Evolutionary conservation across 78 protist genomes (phyloP).

Genomic region (Cyanophora paradoxa): DNA sequence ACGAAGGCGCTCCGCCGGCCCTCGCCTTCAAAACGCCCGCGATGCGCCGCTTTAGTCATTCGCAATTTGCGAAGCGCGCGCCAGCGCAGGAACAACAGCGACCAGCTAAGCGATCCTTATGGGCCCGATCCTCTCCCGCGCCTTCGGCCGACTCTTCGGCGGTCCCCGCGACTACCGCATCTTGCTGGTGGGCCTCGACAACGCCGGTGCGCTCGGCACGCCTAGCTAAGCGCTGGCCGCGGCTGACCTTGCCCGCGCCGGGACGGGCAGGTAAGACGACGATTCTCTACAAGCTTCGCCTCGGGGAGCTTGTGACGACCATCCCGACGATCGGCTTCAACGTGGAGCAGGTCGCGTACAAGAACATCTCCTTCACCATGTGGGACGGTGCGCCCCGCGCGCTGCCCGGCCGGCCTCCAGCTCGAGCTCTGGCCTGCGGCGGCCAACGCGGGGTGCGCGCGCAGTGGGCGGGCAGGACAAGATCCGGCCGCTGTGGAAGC

Average conservation of each 20-base stretch:
- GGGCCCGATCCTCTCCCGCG: too few relatives aligned
- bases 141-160: too few relatives aligned
- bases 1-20: too few relatives aligned
- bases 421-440: background rate
- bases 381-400: background rate
- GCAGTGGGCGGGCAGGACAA: conserved; percentile 90
- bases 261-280: conserved; percentile 33
- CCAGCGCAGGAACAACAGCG: too few relatives aligned
- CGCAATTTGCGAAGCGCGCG: too few relatives aligned
- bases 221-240: too few relatives aligned
- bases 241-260: too few relatives aligned
- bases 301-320: conserved; percentile 42
- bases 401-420: background rate
- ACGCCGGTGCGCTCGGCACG: too few relatives aligned
- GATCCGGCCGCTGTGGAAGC: conserved; percentile 88
- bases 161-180: background rate
- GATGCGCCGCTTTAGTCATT: too few relatives aligned
- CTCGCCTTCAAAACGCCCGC: too few relatives aligned
- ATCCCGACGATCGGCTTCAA: conserved; percentile 82
- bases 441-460: background rate
- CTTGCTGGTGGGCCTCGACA: background rate
- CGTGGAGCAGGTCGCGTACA: conserved; percentile 83
- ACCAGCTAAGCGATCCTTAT: too few relatives aligned
- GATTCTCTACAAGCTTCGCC: conserved; percentile 37
- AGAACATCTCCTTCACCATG: conserved; percentile 75